Evolutionary conservation across 371 early-diverging fungal species (phyloP).

Genomic region (Lichtheimia ramosa): DNA sequence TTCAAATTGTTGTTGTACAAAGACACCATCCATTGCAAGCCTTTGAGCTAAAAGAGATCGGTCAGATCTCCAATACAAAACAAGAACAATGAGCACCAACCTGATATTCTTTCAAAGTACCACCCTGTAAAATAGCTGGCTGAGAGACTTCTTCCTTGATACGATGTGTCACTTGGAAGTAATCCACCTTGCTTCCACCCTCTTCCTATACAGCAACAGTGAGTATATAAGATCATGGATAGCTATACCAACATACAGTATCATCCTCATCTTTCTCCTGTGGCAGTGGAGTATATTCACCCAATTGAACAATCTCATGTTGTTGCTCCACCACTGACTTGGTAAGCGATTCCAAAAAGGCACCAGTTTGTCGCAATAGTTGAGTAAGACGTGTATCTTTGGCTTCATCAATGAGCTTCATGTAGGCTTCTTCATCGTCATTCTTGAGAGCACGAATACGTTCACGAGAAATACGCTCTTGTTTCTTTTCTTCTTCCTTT

Average conservation of each 20-base stretch:
- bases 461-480: slow-evolving; percentile 85
- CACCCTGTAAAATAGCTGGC: slow-evolving; percentile 84
- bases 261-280: slow-evolving; percentile 1
- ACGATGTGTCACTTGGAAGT: slow-evolving; percentile 87
- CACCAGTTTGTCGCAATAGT: slow-evolving; percentile 86
- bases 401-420: slow-evolving; percentile 90
- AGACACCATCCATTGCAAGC: slow-evolving; percentile 98
- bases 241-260: neutral
- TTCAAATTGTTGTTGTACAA: slow-evolving; percentile 94
- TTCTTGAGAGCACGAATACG: slow-evolving; percentile 92
- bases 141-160: slow-evolving; percentile 82
- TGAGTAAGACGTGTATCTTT: slow-evolving; percentile 96
- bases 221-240: neutral
- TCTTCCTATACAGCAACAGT: neutral
- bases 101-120: slow-evolving; percentile 97
- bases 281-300: neutral
- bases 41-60: slow-evolving; percentile 67
- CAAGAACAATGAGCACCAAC: slow-evolving; percentile 8
- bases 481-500: slow-evolving; percentile 88
- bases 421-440: slow-evolving; percentile 96
- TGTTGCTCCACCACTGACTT: slow-evolving; percentile 80
- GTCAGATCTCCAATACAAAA: neutral
- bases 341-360: slow-evolving; percentile 80
- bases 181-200: slow-evolving; percentile 63
- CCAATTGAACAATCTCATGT: slow-evolving; percentile 56